These are phyloP conservation scores for Crithidia expoeki DNA, from an alignment of 208 protist species.

Conservation along the genomic window DNA sequence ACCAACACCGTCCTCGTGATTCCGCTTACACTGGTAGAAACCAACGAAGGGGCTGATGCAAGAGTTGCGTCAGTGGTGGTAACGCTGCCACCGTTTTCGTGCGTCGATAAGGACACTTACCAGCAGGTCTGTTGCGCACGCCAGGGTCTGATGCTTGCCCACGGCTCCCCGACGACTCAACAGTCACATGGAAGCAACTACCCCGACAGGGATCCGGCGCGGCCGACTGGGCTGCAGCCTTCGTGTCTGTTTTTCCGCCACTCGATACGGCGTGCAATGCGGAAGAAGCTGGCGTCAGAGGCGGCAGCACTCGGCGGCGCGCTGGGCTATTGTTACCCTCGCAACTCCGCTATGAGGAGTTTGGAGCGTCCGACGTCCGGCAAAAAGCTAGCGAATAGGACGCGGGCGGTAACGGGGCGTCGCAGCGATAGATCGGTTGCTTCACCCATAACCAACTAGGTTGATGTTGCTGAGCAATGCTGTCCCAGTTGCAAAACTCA, in stretches of 20 bases:
- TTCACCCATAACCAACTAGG: neutral
- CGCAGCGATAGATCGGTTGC: neutral
- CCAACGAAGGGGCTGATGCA: neutral
- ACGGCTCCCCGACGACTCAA: slow-evolving; percentile 15
- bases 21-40: slow-evolving; percentile 11
- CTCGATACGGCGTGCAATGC: slow-evolving; percentile 18
- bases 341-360: slow-evolving; percentile 4
- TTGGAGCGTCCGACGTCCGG: neutral
- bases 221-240: slow-evolving; percentile 12
- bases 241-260: slow-evolving; percentile 32
- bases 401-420: neutral
- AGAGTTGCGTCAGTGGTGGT: neutral
- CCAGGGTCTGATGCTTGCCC: slow-evolving; percentile 17
- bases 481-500: no score
- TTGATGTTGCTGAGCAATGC: no score
- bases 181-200: neutral
- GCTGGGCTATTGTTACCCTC: slow-evolving; percentile 20
- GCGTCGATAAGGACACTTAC: slow-evolving; percentile 27
- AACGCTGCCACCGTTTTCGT: slow-evolving; percentile 20
- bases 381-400: neutral
- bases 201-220: neutral
- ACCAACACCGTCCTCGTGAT: slow-evolving; percentile 21
- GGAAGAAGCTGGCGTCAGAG: slow-evolving; percentile 20
- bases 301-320: slow-evolving; percentile 24
- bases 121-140: slow-evolving; percentile 29